These are phyloP conservation scores for Borovskyia barvae DNA, from an alignment of 208 protist genomes.

Conservation along the genomic window DNA sequence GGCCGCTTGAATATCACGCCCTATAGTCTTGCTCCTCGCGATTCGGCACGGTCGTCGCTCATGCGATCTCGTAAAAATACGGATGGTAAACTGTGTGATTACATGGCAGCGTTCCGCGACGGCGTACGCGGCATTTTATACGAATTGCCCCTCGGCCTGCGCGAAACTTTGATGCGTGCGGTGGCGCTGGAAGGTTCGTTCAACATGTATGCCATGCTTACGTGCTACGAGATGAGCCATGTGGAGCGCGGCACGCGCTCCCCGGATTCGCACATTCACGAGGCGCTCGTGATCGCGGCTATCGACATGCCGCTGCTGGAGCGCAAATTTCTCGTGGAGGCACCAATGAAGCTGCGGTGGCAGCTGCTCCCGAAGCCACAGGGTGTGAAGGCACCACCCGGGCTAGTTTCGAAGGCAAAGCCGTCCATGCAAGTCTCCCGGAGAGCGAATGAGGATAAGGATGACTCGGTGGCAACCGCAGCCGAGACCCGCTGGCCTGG, in stretches of 20 bases:
- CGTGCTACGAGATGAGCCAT: slow-evolving; percentile 18
- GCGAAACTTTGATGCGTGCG: slow-evolving; percentile 26
- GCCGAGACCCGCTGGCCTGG: slow-evolving; percentile 28
- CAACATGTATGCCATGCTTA: slow-evolving; percentile 28
- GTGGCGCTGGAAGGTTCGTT: slow-evolving; percentile 39
- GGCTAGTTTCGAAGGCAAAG: not conserved
- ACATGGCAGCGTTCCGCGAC: slow-evolving; percentile 8
- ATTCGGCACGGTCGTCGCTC: not conserved
- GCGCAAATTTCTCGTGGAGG: slow-evolving; percentile 5
- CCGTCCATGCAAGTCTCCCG: no score
- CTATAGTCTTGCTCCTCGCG: not conserved
- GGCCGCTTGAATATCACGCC: slow-evolving; percentile 35
- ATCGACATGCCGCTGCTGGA: slow-evolving; percentile 24
- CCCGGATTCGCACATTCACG: not conserved
- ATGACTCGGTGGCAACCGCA: not conserved
- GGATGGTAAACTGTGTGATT: not conserved
- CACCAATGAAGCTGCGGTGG: slow-evolving; percentile 12
- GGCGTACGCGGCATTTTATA: slow-evolving; percentile 41
- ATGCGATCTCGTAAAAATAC: not conserved
- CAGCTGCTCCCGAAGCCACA: slow-evolving; percentile 7
- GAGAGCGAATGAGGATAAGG: not conserved
- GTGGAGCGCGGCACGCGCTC: not conserved
- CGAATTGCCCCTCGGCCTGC: slow-evolving; percentile 20
- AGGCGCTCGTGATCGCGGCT: slow-evolving; percentile 21
- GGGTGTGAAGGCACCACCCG: slow-evolving; percentile 6